phyloP scores from a whole-genome alignment of 805 yeast genomes.

The Hanseniaspora thailandica region DNA sequence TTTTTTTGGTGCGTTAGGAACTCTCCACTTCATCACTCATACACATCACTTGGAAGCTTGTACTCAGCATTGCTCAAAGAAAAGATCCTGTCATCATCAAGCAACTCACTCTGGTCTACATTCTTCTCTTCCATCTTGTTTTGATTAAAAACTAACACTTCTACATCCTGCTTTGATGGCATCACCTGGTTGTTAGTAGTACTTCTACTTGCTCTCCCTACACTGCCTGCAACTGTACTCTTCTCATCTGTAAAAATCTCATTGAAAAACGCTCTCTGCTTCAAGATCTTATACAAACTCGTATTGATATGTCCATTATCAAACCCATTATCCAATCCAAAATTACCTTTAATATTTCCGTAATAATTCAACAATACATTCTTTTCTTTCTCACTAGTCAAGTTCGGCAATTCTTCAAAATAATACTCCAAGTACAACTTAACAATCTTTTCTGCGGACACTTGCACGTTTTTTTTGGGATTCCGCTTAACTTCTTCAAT shows the following conservation, averaged over 20 bases:
- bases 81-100: constrained; percentile 11
- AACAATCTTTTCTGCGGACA: constrained; percentile 1
- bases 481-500: background rate
- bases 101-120: constrained; percentile 4
- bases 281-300: background rate
- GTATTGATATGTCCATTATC: constrained; percentile 12
- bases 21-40: too few species aligned
- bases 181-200: constrained; percentile 2
- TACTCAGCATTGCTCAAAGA: constrained; percentile 13
- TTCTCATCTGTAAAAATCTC: background rate
- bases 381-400: constrained; percentile 4
- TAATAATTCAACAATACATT: constrained; percentile 5
- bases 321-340: constrained; percentile 13
- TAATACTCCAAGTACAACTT: constrained; percentile 2
- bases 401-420: constrained; percentile 2
- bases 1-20: too few species aligned
- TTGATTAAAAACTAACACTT: background rate
- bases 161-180: constrained; percentile 10
- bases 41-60: constrained; percentile 1
- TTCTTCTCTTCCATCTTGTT: background rate
- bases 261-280: constrained; percentile 3
- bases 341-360: constrained; percentile 11
- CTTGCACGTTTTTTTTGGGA: background rate
- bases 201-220: constrained; percentile 5
- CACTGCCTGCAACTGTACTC: background rate